Evolutionary conservation across 2,329 filamentous ascomycete genomes (phyloP).

Genomic region (Calycina herbarum): DNA sequence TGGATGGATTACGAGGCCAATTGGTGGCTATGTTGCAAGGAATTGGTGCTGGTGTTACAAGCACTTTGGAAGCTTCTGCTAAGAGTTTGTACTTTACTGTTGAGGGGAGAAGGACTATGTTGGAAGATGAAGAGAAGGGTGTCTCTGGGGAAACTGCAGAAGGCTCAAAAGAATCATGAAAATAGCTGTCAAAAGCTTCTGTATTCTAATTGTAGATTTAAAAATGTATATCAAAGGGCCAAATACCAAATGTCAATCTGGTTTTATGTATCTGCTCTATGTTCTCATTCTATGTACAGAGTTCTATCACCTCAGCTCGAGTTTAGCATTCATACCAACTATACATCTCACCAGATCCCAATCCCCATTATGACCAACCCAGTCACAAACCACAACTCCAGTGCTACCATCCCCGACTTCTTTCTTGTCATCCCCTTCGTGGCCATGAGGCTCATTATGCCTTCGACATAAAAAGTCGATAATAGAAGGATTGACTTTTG

Average conservation of each 20-base stretch:
- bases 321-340: conserved; percentile 83
- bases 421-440: conserved; percentile 33
- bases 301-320: conserved; percentile 46
- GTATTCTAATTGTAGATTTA: conserved; percentile 34
- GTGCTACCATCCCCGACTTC: conserved; percentile 70
- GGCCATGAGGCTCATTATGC: conserved; percentile 45
- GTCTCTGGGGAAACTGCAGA: conserved; percentile 23
- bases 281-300: conserved; percentile 5
- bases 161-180: conserved; percentile 26
- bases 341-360: conserved; percentile 89
- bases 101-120: conserved; percentile 75
- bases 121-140: conserved; percentile 67
- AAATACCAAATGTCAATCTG: conserved; percentile 4
- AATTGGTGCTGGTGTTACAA: conserved; percentile 75
- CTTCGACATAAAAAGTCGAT: conserved; percentile 60
- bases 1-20: conserved; percentile 78
- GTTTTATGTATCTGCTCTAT: not conserved
- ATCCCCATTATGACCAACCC: conserved; percentile 82
- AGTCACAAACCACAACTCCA: conserved; percentile 89
- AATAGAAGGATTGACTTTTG: conserved; percentile 78
- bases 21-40: conserved; percentile 79
- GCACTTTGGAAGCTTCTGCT: conserved; percentile 74
- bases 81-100: conserved; percentile 86
- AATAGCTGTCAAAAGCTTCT: conserved; percentile 16
- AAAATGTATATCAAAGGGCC: conserved; percentile 21